Percentiles rank a stretch among this genome's conserved stretches.
Conservation (phyloP, 192 early-diverging fungal genomes). For the Ambispora gerdemannii region DNA sequence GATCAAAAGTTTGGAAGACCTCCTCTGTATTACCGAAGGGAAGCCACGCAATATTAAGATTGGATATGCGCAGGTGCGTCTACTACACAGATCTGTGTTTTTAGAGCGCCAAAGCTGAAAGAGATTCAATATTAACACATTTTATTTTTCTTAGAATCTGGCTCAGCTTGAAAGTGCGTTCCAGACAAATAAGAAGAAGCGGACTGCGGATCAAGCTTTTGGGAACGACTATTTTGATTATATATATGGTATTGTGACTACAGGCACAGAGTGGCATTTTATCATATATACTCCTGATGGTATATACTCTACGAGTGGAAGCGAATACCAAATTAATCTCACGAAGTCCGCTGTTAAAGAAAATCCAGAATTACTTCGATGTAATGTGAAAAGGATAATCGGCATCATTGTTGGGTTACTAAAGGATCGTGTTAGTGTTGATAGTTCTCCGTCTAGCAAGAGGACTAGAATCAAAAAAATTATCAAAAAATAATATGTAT, state of each 20-base stretch:
- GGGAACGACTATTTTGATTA: no score
- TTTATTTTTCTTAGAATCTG: no score
- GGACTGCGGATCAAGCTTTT: no score
- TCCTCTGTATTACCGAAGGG: not conserved
- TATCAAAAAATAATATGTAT: no score
- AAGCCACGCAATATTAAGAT: constrained; percentile 18
- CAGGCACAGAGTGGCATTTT: no score
- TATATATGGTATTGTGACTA: no score
- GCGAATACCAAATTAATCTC: constrained; percentile 20
- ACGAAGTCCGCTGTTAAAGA: constrained; percentile 12
- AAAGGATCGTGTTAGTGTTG: constrained; percentile 9
- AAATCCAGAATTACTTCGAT: not conserved
- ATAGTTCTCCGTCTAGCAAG: constrained; percentile 1
- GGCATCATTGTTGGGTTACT: not conserved
- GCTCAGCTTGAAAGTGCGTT: no score
- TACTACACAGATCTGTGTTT: not conserved
- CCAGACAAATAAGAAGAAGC: no score
- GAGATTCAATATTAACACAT: constrained; percentile 3
- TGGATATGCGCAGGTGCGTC: not conserved
- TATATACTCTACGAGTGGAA: not conserved
- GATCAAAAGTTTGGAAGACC: no score
- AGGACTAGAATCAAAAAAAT: no score
- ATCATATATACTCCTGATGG: no score
- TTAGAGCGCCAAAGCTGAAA: constrained; percentile 1
- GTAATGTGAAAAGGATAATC: no score